A percentile compares a stretch with the other conserved stretches of the same genome.
These are phyloP conservation scores for Nakazawaea peltata DNA, from an alignment of 805 yeast species.

Conservation along the genomic window DNA sequence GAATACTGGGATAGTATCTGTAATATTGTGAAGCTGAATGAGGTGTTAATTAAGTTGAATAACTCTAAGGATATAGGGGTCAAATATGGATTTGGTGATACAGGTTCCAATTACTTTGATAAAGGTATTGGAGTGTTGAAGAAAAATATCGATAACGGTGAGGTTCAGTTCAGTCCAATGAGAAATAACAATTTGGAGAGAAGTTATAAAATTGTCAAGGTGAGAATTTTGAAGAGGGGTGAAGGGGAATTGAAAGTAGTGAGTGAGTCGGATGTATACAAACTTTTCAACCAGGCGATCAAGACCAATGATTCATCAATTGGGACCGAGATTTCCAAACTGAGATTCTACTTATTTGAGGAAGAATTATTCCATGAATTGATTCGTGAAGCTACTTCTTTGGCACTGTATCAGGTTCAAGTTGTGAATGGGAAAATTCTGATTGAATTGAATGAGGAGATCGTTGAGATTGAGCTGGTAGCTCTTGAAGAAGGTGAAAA, in stretches of 20 bases:
- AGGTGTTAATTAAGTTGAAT: constrained; percentile 60
- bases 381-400: constrained; percentile 62
- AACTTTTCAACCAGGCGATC: constrained; percentile 12
- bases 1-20: constrained; percentile 55
- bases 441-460: constrained; percentile 56
- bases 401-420: constrained; percentile 63
- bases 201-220: constrained; percentile 42
- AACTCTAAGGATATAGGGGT: constrained; percentile 61
- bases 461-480: constrained; percentile 64
- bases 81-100: constrained; percentile 85
- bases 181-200: constrained; percentile 27
- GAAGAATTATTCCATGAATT: constrained; percentile 80
- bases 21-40: constrained; percentile 37
- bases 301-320: constrained; percentile 20
- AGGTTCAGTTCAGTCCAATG: constrained; percentile 27
- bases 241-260: constrained; percentile 46
- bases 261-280: constrained; percentile 43
- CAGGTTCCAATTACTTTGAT: constrained; percentile 73
- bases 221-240: constrained; percentile 48
- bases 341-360: constrained; percentile 75
- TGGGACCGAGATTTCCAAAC: constrained; percentile 51
- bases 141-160: constrained; percentile 36
- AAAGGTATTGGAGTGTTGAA: constrained; percentile 70
- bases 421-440: constrained; percentile 57
- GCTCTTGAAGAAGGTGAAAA: constrained; percentile 29